Evolutionary conservation across 2,329 filamentous ascomycete genomes (phyloP).

Genomic region (Pseudohalonectria lignicola): DNA sequence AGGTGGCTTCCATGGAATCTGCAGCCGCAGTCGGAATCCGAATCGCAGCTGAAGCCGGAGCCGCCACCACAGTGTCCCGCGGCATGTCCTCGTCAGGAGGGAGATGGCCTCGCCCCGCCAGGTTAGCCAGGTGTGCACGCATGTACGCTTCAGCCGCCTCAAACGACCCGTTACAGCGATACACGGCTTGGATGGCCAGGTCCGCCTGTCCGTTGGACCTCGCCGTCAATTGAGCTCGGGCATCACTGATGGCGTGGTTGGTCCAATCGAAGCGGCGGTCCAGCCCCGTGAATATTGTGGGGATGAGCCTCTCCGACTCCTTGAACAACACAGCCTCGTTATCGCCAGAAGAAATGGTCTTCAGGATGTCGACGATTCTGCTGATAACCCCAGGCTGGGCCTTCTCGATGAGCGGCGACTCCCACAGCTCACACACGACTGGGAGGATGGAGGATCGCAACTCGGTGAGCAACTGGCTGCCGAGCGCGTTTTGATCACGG

Average conservation of each 20-base stretch:
- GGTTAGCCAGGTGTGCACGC: conserved; percentile 44
- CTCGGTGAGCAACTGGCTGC: conserved; percentile 75
- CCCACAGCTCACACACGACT: conserved; percentile 70
- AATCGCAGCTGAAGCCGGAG: too few species aligned
- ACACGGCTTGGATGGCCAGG: conserved; percentile 69
- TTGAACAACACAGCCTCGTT: conserved; percentile 56
- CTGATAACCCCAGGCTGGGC: conserved; percentile 54
- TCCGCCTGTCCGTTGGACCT: too few species aligned
- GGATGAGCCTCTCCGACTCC: conserved; percentile 42
- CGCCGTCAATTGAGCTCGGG: too few species aligned
- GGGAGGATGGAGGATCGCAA: conserved; percentile 72
- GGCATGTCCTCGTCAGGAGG: too few species aligned
- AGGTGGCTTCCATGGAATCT: too few species aligned
- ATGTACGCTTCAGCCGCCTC: conserved; percentile 64
- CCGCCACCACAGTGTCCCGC: too few species aligned
- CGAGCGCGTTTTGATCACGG: conserved; percentile 18
- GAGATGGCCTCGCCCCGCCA: too few species aligned
- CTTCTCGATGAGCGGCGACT: conserved; percentile 73
- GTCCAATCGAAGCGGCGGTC: conserved; percentile 37
- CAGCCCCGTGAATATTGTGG: conserved; percentile 30
- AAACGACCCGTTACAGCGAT: conserved; percentile 62
- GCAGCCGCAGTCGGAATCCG: too few species aligned
- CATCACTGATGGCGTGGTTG: too few species aligned
- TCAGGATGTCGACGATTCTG: conserved; percentile 73
- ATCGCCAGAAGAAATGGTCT: conserved; percentile 66